Evolutionary conservation across 2,329 filamentous ascomycete genomes (phyloP), one percentile per base, ranked within the genome.

Genomic region (Ceratocystis ficicola): DNA sequence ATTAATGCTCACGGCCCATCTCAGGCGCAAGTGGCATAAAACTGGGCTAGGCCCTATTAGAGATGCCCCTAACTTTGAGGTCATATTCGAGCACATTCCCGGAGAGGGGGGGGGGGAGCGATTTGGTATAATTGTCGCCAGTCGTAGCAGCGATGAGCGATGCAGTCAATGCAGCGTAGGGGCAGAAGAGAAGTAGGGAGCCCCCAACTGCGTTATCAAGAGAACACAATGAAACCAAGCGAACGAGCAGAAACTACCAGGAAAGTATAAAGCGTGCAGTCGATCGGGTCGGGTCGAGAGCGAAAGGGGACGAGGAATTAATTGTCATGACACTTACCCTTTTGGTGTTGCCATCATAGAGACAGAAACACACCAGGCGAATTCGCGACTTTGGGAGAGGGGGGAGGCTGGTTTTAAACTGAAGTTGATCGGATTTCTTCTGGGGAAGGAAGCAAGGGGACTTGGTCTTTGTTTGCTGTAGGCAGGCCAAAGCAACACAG

Each of bases 311-410:
- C 44, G 61, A 67, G 48, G 36, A 62, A 61, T 28, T 25, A 44
- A 48, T n/a, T 28, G 41, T 22, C 41, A 57, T 36, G 46, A 46
- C 22, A 67, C 65, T 67, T 67, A 67, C 65, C 22, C 32, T 63
- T 67, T 67, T 60, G 57, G 62, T 64, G 65, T 64, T 62, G 65
- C 62, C 65, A 67, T 67, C 62, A 41, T 67, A 62, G 52, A 67
- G 10, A 63, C 36, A 60, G 50, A 41, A 61, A 64, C 61, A 52
- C 46, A 60, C 62, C 30, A 46, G n/a, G 55, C 55, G 36, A 32
- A n/a, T n/a, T 62, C 65, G 62, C 62, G 62, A 67, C 36, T 60
- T 61, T 64, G 20, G 65, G 60, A 62, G 62, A 63, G 65, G 62
- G 65, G 44, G 44, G 59, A 52, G 32, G 61, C 50, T 50, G 60